Evolutionary conservation across 306 rosid genomes (phyloP), one percentile per base, ranked within the genome.

Genomic region (Pterocarpus macrocarpus): DNA sequence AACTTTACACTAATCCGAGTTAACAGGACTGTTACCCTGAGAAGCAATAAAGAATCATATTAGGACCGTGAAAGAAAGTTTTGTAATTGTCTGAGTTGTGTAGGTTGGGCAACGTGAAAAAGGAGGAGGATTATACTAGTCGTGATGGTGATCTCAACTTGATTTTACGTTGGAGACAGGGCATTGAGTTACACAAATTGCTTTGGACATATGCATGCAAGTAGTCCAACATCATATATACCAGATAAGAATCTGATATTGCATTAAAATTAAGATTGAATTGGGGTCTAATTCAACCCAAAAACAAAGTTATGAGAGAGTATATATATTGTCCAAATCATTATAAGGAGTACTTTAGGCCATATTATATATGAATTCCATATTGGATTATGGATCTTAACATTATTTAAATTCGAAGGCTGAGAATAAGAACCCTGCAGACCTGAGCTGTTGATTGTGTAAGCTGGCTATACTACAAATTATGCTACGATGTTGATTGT

Each of bases 141-240:
- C 30, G 13, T 33, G 62, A 15, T 6, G 75, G 44, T 50, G 75
- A 70, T 70, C 62, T 32, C 44, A 50, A 14, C 47, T 34, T 50
- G 47, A 55, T 72, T 10, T 56, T 73, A 56, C 77, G 53, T 38
- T 10, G 66, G 17, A 56, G 66, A 56, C 22, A 73, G 55, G 55
- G 77, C 66, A 73, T 11, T 38, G 13, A 56, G 13, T 72, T 55
- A 8, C 64, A 53, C 10, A 35, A 16, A 55, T 16, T 17, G 34
- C 63, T 57, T 5, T 6, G 62, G 10, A 56, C 13, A 50, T 39
- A 43, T 2, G 9, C 49, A 43, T 8, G 49, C 8, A 43, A 8
- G 49, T 43, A 50, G 56, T 3, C 43, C 22, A 44, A 70, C 43
- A 33, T 62, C n/a, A 62, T 13, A 50, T 13, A 50, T 50, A 13